Evolutionary conservation across 345 rosid species (phyloP).

Genomic region (Excoecaria agallocha): DNA sequence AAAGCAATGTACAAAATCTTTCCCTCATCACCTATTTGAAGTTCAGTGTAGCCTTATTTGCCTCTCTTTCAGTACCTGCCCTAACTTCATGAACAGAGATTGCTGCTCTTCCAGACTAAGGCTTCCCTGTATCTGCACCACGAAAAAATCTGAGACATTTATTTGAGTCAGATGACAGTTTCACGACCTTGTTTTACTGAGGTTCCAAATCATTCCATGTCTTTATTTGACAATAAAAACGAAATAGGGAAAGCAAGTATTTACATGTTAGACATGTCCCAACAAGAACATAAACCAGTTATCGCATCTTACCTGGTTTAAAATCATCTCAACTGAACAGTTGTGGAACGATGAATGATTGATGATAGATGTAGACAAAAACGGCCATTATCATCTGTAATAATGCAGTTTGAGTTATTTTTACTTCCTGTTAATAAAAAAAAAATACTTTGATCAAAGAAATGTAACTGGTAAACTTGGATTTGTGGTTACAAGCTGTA

Average conservation of each 20-base stretch:
- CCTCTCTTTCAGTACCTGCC: no score
- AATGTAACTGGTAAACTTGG: no score
- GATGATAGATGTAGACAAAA: slow-evolving; percentile 26
- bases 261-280: background rate
- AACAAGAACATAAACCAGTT: background rate
- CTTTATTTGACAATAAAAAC: no score
- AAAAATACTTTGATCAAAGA: background rate
- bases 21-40: no score
- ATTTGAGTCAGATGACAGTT: background rate
- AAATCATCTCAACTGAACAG: slow-evolving; percentile 20
- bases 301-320: slow-evolving; percentile 13
- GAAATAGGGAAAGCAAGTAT: background rate
- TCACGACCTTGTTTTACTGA: background rate
- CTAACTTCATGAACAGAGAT: no score
- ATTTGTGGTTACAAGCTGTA: background rate
- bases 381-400: slow-evolving; percentile 28
- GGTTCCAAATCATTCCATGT: background rate
- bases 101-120: slow-evolving; percentile 74
- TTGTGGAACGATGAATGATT: slow-evolving; percentile 23
- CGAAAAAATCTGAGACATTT: background rate
- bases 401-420: background rate
- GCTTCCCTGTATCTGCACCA: slow-evolving; percentile 52
- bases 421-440: no score
- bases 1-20: background rate
- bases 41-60: no score